phyloP scores from a whole-genome alignment of 176 grass and related monocot genomes.

The Triticum dicoccoides region DNA sequence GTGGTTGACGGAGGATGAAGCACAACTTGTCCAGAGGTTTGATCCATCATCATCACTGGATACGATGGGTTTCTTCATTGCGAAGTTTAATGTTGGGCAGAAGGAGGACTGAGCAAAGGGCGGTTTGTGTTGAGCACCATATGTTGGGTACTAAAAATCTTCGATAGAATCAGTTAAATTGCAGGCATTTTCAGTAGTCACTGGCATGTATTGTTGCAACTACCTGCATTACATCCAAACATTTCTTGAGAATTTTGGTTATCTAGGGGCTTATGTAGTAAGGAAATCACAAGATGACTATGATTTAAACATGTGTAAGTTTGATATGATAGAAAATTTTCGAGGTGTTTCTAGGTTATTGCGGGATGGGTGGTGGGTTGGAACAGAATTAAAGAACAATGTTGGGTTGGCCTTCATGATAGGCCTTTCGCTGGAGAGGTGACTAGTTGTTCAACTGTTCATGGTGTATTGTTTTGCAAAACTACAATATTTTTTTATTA shows the following conservation, averaged over 20 bases:
- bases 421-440: background rate
- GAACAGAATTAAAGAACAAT: background rate
- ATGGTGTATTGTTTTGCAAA: background rate
- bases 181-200: background rate
- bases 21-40: constrained; percentile 90
- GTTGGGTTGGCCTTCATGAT: background rate
- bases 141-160: background rate
- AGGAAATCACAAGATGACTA: background rate
- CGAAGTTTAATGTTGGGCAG: constrained; percentile 64
- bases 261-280: background rate
- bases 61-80: constrained; percentile 98
- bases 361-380: background rate
- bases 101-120: constrained; percentile 30
- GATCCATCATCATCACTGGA: constrained; percentile 79
- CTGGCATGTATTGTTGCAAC: background rate
- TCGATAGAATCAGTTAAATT: background rate
- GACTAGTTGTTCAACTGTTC: background rate
- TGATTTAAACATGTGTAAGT: constrained; percentile 1
- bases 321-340: background rate
- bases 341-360: background rate
- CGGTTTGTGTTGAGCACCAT: background rate
- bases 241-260: background rate
- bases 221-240: background rate
- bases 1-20: constrained; percentile 78
- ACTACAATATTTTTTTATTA: background rate